Base-by-base conservation (phyloP, 2,329 filamentous ascomycete species). In the Trichoderma citrinoviride region DNA sequence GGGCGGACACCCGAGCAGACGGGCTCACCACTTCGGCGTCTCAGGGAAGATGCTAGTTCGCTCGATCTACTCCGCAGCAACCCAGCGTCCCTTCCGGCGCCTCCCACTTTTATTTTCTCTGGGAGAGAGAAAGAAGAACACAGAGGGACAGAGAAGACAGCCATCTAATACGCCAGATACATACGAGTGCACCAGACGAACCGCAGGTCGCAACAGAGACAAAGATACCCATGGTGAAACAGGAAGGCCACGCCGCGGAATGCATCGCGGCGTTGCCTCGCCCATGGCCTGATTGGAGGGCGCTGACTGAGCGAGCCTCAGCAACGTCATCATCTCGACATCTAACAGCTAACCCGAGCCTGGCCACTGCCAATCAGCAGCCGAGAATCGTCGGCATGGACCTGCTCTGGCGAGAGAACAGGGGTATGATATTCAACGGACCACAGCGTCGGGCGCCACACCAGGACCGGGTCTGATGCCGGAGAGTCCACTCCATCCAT, bases 241-340 rank as follows among this genome's bases (percentile, higher is more conserved):
- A 56, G 53, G 46, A 64, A 64, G 50, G 52, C 52, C 52, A 37
- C 50, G 41, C 43, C 49, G 50, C 27, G 61, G 43, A 47, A 64
- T 64, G 33, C 49, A 54, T 52, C 17, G 49, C 50, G 29, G 43
- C 50, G 41, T 46, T 25, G 40, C 12, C 37, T 53, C 12, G 58
- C 37, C n/a, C n/a, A 41, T 63, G 6, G 19, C 46, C 52, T 64
- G 61, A 64, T 64, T 56, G 53, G 55, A 61, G 50, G 63, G 49
- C 63, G 27, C 40, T 14, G 15, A 55, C 19, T 61, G 47, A 33
- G 55, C 55, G 56, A 61, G 41, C 53, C 55, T 61, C 56, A 61
- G 58, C 46, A 65, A 65, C 63, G 63, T 65, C 63, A 65, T 65
- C 53, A 61, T 56, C 55, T 61, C 55, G 56, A 65, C 63, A 61